Percentiles rank a stretch among this genome's conserved stretches.
Conservation (phyloP, 495 filamentous ascomycete genomes). For the Talaromyces ruber region DNA sequence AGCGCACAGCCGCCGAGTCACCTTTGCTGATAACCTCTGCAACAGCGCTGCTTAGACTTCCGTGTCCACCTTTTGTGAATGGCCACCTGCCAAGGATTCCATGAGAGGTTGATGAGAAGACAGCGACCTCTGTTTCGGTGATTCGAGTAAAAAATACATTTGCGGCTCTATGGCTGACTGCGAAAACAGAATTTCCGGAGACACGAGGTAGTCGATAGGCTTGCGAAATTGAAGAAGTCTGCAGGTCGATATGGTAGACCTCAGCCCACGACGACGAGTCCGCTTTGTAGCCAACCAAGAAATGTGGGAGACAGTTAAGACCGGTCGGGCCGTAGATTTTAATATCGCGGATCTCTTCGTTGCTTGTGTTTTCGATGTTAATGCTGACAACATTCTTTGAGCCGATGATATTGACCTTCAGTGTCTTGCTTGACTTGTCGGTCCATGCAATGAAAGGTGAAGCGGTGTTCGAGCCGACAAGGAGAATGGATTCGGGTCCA, state of each 20-base stretch:
- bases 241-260: constrained; percentile 73
- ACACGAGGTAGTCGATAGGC: constrained; percentile 68
- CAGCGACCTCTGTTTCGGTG: constrained; percentile 58
- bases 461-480: constrained; percentile 76
- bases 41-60: constrained; percentile 52
- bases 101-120: constrained; percentile 71
- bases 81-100: constrained; percentile 67
- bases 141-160: constrained; percentile 85
- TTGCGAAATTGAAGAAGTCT: constrained; percentile 54
- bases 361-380: constrained; percentile 40
- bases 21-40: constrained; percentile 72
- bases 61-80: constrained; percentile 31
- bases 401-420: constrained; percentile 77
- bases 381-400: constrained; percentile 51
- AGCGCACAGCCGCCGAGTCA: constrained; percentile 63
- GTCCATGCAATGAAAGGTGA: constrained; percentile 78
- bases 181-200: constrained; percentile 62
- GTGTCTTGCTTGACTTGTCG: constrained; percentile 53
- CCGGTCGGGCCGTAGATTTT: constrained; percentile 64
- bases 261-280: constrained; percentile 66
- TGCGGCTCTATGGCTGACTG: constrained; percentile 64
- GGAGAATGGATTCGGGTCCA: constrained; percentile 57
- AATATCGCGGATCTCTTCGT: constrained; percentile 56
- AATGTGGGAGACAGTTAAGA: constrained; percentile 62
- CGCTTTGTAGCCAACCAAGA: constrained; percentile 77